Conservation (phyloP, 192 early-diverging fungal genomes). For the Rhizophagus prolifer region DNA sequence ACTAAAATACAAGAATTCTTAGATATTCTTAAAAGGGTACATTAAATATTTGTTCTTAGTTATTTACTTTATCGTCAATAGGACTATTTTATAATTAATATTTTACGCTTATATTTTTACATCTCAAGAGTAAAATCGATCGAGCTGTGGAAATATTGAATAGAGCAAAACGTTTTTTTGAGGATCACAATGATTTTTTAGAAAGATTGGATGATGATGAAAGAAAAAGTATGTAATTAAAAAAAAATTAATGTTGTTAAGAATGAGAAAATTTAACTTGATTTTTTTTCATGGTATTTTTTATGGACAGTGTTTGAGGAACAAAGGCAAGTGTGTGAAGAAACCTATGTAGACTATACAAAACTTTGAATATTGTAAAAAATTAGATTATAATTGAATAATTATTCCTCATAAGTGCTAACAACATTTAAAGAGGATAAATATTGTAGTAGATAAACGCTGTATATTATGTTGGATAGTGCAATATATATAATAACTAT, state of each 20-base stretch:
- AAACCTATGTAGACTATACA: not conserved
- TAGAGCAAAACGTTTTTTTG: conserved; percentile 1
- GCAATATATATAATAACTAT: too few species aligned
- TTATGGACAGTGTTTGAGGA: not conserved
- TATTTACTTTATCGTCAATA: not conserved
- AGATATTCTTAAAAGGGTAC: not conserved
- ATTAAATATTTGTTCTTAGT: not conserved
- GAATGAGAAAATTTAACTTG: not conserved
- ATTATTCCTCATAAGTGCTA: too few species aligned
- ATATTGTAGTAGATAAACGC: too few species aligned
- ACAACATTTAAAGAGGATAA: too few species aligned
- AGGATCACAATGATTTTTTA: not conserved
- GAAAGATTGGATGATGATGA: not conserved
- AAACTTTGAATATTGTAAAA: not conserved
- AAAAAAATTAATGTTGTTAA: not conserved
- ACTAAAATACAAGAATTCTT: not conserved
- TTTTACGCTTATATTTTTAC: not conserved
- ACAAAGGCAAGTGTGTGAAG: not conserved
- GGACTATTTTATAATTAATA: not conserved
- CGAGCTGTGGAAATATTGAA: not conserved
- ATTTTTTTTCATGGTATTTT: not conserved
- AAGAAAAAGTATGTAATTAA: not conserved
- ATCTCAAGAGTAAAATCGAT: not conserved
- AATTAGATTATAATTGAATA: not conserved
- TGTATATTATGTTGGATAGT: too few species aligned